phyloP scores from a whole-genome alignment of 192 early-diverging fungal species.

The Coemansia sp. region DNA sequence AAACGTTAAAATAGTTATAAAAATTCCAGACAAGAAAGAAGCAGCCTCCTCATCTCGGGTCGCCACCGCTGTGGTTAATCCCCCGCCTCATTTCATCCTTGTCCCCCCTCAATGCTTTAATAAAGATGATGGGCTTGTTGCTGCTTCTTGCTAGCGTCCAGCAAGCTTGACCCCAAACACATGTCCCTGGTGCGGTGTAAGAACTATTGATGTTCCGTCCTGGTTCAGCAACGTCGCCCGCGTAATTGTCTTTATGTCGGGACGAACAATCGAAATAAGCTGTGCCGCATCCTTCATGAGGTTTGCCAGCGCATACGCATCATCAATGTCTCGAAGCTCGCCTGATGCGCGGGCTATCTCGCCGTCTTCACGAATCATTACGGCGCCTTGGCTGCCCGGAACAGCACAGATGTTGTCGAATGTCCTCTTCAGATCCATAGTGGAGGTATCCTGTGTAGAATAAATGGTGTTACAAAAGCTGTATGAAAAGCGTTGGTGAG shows the following conservation, averaged over 20 bases:
- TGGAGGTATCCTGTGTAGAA: background rate
- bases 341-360: conserved; percentile 40
- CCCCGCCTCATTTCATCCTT: no score
- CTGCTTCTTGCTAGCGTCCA: conserved; percentile 11
- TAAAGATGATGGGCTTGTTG: background rate
- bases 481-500: background rate
- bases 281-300: conserved; percentile 46
- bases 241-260: conserved; percentile 30
- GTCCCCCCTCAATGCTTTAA: conserved; percentile 1
- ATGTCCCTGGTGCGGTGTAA: conserved; percentile 38
- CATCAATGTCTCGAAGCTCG: conserved; percentile 20
- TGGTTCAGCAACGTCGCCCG: conserved; percentile 36
- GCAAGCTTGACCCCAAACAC: conserved; percentile 41
- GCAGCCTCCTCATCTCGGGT: no score
- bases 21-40: no score
- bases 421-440: conserved; percentile 43
- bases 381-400: conserved; percentile 40
- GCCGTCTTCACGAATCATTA: conserved; percentile 51
- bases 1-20: no score
- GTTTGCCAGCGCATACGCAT: conserved; percentile 31
- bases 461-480: background rate
- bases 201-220: conserved; percentile 30
- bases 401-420: conserved; percentile 50
- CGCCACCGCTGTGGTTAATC: no score
- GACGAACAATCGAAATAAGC: conserved; percentile 30